Evolutionary conservation across 176 grass and related monocot species (phyloP).

Genomic region (Hordeum vulgare): DNA sequence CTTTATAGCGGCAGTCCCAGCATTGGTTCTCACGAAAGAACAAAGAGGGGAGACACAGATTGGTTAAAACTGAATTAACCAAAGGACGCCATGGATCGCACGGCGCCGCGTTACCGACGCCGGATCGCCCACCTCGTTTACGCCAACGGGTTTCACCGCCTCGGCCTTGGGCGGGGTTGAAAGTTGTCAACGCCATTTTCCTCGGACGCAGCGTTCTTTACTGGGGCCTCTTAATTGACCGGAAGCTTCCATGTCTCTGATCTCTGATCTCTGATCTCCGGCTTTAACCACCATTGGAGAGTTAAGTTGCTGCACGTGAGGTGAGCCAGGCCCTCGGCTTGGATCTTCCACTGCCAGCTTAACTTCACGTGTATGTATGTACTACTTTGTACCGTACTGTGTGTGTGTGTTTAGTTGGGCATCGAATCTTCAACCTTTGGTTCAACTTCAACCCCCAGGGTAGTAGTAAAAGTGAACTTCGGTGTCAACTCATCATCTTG

Average conservation of each 20-base stretch:
- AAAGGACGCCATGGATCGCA: conserved; percentile 3
- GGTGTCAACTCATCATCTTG: background rate
- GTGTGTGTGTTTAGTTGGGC: background rate
- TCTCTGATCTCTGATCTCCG: too few species aligned
- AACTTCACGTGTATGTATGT: background rate
- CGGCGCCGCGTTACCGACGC: conserved; percentile 27
- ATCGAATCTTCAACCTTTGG: background rate
- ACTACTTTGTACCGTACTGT: too few species aligned
- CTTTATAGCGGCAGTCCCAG: background rate
- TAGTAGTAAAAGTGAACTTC: background rate
- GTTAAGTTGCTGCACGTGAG: background rate
- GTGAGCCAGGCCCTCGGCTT: background rate
- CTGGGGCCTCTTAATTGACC: background rate
- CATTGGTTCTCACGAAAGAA: background rate
- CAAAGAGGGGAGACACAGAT: background rate
- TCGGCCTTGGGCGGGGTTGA: background rate
- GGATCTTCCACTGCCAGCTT: background rate
- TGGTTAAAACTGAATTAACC: background rate
- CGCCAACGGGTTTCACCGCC: background rate
- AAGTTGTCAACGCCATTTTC: background rate
- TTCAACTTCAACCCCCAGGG: background rate
- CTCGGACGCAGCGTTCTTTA: background rate
- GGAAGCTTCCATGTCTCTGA: background rate
- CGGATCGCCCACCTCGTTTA: background rate
- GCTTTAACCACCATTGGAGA: background rate